Base-by-base conservation (phyloP, 2,329 filamentous ascomycete genomes). In the Beauveria medogensis region DNA sequence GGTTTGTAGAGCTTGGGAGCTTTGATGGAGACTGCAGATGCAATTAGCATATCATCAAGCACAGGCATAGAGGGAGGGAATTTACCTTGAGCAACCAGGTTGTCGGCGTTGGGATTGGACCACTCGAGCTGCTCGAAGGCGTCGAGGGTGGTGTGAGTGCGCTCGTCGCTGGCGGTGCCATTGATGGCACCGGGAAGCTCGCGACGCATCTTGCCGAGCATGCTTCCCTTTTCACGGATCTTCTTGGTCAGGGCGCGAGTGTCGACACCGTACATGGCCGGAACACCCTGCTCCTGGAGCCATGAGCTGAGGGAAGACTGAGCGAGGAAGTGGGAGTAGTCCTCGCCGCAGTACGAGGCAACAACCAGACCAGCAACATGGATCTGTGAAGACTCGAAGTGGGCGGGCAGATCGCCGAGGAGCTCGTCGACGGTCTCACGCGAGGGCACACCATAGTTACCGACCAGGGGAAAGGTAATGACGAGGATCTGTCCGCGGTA, bases 371-470 rank as follows among this genome's bases (percentile, higher is more conserved):
- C 94, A 53, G 93, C 90, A 70, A 97, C 89, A 77, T 99, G 94
- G 64, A 99, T 97, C 76, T 96, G 80, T 44, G 83, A 88, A 46
- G 93, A 90, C 77, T 99, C 94, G 72, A 99, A 97, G 77, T 97
- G 84, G 65, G 91, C 92, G 37, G 93, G 92, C 61, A 97, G 82
- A 70, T 92, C 89, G 70, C 87, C 84, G 55, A 97, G 84, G 59
- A 97, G 81, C 72, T 91, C 85, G 74, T 97, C 93, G 77, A 91
- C 82, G 59, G 87, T 84, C 65, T 96, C 89, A 67, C 92, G 84
- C 54, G 91, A 91, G 59, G 94, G 94, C 30, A 97, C 94, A 74
- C 93, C 93, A 78, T 99, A 99, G 81, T 97, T 99, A 74, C 93
- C 93, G 63, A 96, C 89, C 44, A 97, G 82, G 62, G 93, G 94